Evolutionary conservation across 2,329 filamentous ascomycete species (phyloP).

Genomic region (Pestalotiopsis sp.): DNA sequence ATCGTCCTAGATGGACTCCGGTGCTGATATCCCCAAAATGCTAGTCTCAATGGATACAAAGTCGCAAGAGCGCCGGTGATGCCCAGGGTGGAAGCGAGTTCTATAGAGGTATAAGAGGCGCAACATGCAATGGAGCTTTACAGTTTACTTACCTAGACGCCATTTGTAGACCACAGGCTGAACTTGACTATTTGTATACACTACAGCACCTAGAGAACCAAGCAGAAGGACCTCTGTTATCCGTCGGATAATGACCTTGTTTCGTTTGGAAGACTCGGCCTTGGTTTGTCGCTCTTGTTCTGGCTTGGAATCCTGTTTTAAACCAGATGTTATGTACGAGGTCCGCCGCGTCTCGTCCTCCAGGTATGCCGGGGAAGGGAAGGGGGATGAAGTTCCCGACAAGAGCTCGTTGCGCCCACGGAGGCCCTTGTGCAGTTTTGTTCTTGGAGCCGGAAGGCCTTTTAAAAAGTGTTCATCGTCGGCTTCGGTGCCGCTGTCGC

Average conservation of each 20-base stretch:
- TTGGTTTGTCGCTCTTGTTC: constrained; percentile 29
- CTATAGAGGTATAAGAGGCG: constrained; percentile 34
- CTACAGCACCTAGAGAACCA: constrained; percentile 48
- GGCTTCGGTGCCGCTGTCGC: constrained; percentile 92
- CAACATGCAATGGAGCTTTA: background rate
- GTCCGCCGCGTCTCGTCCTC: constrained; percentile 41
- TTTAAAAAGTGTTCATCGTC: constrained; percentile 92
- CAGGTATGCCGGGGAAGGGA: constrained; percentile 49
- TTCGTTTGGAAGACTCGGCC: constrained; percentile 42
- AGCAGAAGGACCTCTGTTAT: constrained; percentile 56
- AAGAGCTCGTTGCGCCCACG: constrained; percentile 59
- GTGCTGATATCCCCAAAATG: constrained; percentile 48
- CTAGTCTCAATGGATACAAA: constrained; percentile 64
- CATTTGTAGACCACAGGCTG: constrained; percentile 48
- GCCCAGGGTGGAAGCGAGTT: constrained; percentile 41
- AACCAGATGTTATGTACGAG: constrained; percentile 19
- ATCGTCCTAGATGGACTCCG: constrained; percentile 39
- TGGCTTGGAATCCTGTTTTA: constrained; percentile 23
- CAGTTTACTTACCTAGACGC: constrained; percentile 46
- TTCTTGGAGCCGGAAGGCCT: constrained; percentile 79
- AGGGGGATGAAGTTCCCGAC: constrained; percentile 59
- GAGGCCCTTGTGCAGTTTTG: constrained; percentile 76
- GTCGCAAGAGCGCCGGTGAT: constrained; percentile 41
- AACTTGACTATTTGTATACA: constrained; percentile 50
- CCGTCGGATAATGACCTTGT: constrained; percentile 55